A percentile compares a stretch with the other conserved stretches of the same genome.
Conservation (phyloP, 108 stramenopile genomes). For the Chaetoceros tenuissimus region DNA sequence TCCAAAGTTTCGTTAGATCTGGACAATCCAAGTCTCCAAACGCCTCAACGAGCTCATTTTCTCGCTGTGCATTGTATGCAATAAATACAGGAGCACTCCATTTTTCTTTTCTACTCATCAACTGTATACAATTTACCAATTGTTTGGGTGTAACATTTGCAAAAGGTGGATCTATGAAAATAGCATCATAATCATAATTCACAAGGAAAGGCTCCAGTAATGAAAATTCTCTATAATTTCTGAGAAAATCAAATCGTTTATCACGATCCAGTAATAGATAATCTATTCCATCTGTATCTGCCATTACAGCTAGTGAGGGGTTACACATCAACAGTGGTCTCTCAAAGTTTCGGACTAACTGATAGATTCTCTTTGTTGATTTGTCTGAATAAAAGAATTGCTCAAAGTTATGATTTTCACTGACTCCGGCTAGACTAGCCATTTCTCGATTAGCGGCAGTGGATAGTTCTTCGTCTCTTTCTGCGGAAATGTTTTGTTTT, state of each 20-base stretch:
- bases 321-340: constrained; percentile 19
- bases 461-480: no score
- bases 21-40: constrained; percentile 12
- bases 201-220: constrained; percentile 19
- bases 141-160: constrained; percentile 23
- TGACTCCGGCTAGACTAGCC: constrained; percentile 13
- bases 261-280: constrained; percentile 25
- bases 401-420: constrained; percentile 21
- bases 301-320: constrained; percentile 19
- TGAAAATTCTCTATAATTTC: constrained; percentile 12
- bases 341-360: constrained; percentile 15
- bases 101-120: constrained; percentile 2
- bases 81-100: constrained; percentile 8
- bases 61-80: constrained; percentile 20
- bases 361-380: constrained; percentile 11
- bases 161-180: constrained; percentile 28
- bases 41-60: constrained; percentile 14
- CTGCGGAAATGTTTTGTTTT: no score
- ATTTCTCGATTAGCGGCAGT: neutral
- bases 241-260: constrained; percentile 18
- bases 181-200: constrained; percentile 22
- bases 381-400: constrained; percentile 21
- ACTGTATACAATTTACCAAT: constrained; percentile 14
- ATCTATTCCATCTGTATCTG: constrained; percentile 10
- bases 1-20: constrained; percentile 10